A percentile compares a stretch with the other conserved stretches of the same genome.
These are phyloP conservation scores for Psidium friedrichsthalianum DNA, from an alignment of 345 rosid genomes.

Conservation along the genomic window DNA sequence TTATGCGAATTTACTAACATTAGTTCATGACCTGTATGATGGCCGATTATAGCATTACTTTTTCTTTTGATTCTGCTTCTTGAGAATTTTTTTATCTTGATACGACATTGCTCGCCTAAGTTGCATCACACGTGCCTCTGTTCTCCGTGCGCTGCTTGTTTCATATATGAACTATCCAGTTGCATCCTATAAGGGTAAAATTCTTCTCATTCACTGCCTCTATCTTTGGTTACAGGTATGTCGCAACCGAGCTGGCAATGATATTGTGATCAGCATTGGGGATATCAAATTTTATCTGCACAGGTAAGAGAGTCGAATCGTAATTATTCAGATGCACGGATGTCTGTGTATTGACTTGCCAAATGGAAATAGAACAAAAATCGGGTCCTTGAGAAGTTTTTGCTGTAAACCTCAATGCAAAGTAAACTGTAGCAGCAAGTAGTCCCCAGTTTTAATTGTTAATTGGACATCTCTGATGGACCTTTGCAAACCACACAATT, in stretches of 20 bases:
- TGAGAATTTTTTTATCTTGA: neutral
- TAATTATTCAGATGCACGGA: neutral
- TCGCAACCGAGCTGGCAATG: conserved; percentile 46
- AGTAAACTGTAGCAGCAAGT: neutral
- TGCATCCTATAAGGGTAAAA: neutral
- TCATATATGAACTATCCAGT: neutral
- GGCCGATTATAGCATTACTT: neutral
- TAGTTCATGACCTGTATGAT: neutral
- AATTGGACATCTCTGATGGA: neutral
- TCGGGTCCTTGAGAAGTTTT: neutral
- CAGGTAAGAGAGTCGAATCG: conserved; percentile 22
- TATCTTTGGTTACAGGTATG: conserved; percentile 29
- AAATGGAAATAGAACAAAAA: neutral
- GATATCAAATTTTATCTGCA: conserved; percentile 51
- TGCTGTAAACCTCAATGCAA: neutral
- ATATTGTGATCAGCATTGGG: conserved; percentile 35
- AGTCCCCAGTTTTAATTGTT: neutral
- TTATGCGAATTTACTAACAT: neutral
- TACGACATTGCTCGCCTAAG: neutral
- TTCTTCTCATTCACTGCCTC: neutral
- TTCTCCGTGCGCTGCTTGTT: neutral
- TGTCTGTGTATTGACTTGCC: neutral
- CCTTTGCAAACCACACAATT: neutral
- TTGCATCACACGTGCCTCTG: neutral
- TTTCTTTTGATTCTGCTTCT: neutral